Base-by-base conservation (phyloP, 441 rosid genomes). In the Breynia disticha region DNA sequence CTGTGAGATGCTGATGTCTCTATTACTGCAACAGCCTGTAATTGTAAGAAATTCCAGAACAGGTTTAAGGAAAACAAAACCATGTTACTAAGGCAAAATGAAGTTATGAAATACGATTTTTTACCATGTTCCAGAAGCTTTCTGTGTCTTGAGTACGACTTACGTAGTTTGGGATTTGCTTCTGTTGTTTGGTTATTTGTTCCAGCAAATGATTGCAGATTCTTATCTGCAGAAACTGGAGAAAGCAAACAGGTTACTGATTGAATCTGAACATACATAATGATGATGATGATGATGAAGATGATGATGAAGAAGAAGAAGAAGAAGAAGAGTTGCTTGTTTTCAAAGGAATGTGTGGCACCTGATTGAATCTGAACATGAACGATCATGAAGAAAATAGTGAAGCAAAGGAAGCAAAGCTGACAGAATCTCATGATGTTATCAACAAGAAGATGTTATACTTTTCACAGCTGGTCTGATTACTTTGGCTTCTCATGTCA, bases 1-100 rank as follows among this genome's bases (percentile, higher is more conserved):
- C 32, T 79, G 79, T 28, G 73, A 76, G 20, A 79, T 76, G 72
- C 81, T 79, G 60, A 74, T 65, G 52, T 76, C 78, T 45, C 72
- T 67, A 47, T 55, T 63, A 3, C 54, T 63, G 67, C 80, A 75
- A 46, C 61, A 21, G 46, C 75, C 78, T 68, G 46, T 16, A 13
- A 1, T 19, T 32, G 46, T 19, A 39, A 14, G 13, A 41, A 41
- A 41, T 41, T 15, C 3, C 13, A 41, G n/a, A 41, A 15, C 44
- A 41, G 44, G n/a, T 11, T 3, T 15, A 41, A 41, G 9, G 13
- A 41, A 41, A 11, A 11, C 44, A 41, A 41, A 41, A 11, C 44
- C n/a, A 41, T 41, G 13, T 14, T 28, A 50, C 37, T 5, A n/a
- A 11, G 35, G 14, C 54, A 38, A 15, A n/a, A 5, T 7, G 50